phyloP scores from a whole-genome alignment of 2,329 filamentous ascomycete genomes.

The Fusarium sp. region DNA sequence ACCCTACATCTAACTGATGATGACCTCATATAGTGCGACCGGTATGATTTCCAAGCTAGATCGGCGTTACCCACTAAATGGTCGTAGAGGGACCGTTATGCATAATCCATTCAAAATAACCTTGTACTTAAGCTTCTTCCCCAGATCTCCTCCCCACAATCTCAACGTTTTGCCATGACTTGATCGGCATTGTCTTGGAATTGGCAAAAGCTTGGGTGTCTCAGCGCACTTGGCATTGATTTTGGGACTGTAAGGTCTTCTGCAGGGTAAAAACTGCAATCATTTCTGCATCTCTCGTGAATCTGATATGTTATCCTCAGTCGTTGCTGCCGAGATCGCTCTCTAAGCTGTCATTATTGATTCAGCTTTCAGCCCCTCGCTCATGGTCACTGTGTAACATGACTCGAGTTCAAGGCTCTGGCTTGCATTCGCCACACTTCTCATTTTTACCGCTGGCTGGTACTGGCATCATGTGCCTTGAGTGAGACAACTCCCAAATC shows the following conservation, averaged over 20 bases:
- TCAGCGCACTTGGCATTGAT: background rate
- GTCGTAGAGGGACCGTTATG: background rate
- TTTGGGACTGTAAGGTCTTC: background rate
- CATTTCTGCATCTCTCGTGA: fast-evolving
- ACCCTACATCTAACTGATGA: background rate
- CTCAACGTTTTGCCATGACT: background rate
- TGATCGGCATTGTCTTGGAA: background rate
- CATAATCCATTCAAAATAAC: background rate
- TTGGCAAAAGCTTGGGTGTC: slow-evolving; percentile 1
- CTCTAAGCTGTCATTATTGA: background rate
- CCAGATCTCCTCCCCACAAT: background rate
- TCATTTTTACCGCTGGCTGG: background rate
- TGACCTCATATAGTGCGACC: background rate
- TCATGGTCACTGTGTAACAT: background rate
- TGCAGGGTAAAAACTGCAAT: background rate
- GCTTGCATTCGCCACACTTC: background rate
- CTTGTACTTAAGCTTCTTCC: background rate
- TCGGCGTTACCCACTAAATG: background rate
- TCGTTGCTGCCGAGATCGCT: background rate
- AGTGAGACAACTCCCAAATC: background rate
- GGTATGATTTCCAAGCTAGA: background rate
- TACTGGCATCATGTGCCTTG: background rate
- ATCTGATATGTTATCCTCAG: too few species aligned
- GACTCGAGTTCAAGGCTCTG: background rate
- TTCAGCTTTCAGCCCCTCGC: background rate